Evolutionary conservation across 2,329 filamentous ascomycete species (phyloP).

Genomic region (Dryadomyces quercivorus): DNA sequence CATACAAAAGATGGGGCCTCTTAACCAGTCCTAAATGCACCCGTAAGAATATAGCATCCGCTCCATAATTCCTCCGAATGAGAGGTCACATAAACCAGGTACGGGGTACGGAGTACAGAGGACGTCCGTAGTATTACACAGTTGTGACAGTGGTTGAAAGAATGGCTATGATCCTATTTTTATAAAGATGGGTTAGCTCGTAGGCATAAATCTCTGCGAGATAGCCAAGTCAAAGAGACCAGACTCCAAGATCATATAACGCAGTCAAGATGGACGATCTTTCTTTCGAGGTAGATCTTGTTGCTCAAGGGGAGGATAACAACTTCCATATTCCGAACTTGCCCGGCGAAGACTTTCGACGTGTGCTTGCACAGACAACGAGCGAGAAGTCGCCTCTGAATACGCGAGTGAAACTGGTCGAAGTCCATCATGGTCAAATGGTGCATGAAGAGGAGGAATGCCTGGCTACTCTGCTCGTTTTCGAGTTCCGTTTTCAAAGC

Average conservation of each 20-base stretch:
- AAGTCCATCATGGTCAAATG: conserved; percentile 7
- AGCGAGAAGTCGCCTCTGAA: conserved; percentile 3
- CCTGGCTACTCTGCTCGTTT: conserved; percentile 4
- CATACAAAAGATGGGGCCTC: background rate
- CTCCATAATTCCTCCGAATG: background rate
- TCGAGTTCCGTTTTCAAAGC: conserved; percentile 6
- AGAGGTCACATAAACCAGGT: background rate
- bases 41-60: background rate
- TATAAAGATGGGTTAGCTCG: too few species aligned
- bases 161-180: too few species aligned
- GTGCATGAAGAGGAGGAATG: background rate
- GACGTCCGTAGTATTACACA: background rate
- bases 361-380: conserved; percentile 1
- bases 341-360: background rate
- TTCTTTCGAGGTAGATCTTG: conserved; percentile 1
- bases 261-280: background rate
- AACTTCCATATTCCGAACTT: conserved; percentile 1
- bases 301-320: background rate
- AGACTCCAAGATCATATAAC: background rate
- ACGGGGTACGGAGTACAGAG: background rate
- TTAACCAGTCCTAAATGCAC: background rate
- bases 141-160: too few species aligned
- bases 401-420: conserved; percentile 3
- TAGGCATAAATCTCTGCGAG: background rate
- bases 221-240: background rate